These are phyloP conservation scores for Caryopteris hybrid DNA, from an alignment of 305 asterid species.

Conservation along the genomic window DNA sequence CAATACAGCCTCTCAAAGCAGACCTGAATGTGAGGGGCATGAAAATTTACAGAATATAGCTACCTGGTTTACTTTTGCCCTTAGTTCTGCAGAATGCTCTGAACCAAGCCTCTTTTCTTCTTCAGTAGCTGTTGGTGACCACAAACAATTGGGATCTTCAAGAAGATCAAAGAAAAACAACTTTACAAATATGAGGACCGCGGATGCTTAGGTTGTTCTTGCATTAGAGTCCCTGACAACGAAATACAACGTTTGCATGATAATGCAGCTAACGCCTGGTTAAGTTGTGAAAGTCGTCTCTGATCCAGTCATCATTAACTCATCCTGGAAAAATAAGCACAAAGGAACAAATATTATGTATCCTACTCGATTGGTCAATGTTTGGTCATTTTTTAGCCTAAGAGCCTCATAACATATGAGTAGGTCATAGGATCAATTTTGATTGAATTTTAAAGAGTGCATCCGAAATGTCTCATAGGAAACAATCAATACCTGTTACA, in stretches of 20 bases:
- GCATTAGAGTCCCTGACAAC: conserved; percentile 98
- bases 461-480: conserved; percentile 97
- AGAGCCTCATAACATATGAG: conserved; percentile 99
- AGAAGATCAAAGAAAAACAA: conserved; percentile 16
- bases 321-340: conserved; percentile 18
- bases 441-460: conserved; percentile 80
- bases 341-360: conserved; percentile 17
- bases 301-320: conserved; percentile 18
- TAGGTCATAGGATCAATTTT: conserved; percentile 84
- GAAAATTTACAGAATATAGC: conserved; percentile 1
- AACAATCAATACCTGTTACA: conserved; percentile 75
- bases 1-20: not conserved
- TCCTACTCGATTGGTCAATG: conserved; percentile 93
- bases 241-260: conserved; percentile 84
- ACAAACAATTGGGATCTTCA: conserved; percentile 80
- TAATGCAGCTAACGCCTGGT: conserved; percentile 90
- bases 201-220: conserved; percentile 32
- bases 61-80: conserved; percentile 95
- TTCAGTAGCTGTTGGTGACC: conserved; percentile 85
- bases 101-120: conserved; percentile 82
- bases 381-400: conserved; percentile 94
- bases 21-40: conserved; percentile 13
- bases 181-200: conserved; percentile 16
- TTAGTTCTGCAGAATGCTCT: conserved; percentile 83
- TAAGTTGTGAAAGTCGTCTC: conserved; percentile 25